Base-by-base conservation (phyloP, 805 yeast genomes). In the Limtongia smithiae region DNA sequence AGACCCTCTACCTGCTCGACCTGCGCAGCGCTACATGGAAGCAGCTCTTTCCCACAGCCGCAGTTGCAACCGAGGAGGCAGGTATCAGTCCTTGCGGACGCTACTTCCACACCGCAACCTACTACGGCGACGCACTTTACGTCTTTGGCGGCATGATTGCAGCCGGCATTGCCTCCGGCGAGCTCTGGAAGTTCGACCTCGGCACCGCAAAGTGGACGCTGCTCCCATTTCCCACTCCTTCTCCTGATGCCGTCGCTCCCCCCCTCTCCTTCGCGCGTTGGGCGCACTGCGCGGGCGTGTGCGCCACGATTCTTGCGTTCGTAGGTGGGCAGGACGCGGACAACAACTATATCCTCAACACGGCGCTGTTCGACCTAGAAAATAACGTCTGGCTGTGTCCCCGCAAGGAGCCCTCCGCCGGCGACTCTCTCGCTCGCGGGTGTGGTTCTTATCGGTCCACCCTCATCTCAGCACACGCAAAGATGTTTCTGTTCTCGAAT, bases 241-340 rank as follows among this genome's bases (percentile, higher is more conserved):
- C n/a, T n/a, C n/a, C n/a, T n/a, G n/a, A n/a, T n/a, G n/a, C n/a
- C n/a, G n/a, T n/a, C n/a, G 46, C 27, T 8, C 8, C 20, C 12
- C 12, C 43, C 15, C 42, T 36, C 4, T 17, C 41, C 7, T 15
- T 14, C 8, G 51, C 40, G 12, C 41, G 55, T 3, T 51, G 55
- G 46, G 60, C 56, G n/a, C 60, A 56, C 24, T 37, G 48, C 22
- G 37, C 46, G 6, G 44, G 38, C 11, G 51, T 56, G 8, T 34
- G 46, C n/a, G 56, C 44, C n/a, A 30, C 25, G 17, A 21, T 40
- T 33, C 38, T 56, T 6, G 39, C 55, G 27, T 41, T 56, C 5
- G 27, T 48, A 17, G 59, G 60, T n/a, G 58, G 60, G 8, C 55
- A 56, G 38, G 60, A 56, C 37, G 39, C 36, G 14, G 48, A 45